Percentiles rank a stretch among this genome's conserved stretches.
These are phyloP conservation scores for Nicotiana otophora DNA, from an alignment of 257 asterid species.

Conservation along the genomic window DNA sequence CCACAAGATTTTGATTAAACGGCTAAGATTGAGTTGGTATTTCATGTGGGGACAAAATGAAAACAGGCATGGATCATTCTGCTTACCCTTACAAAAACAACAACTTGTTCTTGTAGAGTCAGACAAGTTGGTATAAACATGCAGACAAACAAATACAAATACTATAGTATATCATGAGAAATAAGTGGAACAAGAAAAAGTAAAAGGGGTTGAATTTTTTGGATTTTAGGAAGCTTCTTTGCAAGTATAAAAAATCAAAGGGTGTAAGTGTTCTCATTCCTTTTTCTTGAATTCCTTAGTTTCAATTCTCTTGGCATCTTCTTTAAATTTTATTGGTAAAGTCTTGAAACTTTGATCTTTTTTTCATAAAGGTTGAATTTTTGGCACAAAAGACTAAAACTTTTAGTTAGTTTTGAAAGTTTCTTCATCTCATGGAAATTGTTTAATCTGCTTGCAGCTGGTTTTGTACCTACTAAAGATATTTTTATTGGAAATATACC, in stretches of 20 bases:
- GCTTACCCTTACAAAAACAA: background rate
- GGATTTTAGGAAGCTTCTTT: slow-evolving; percentile 21
- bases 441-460: slow-evolving; percentile 20
- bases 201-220: slow-evolving; percentile 1
- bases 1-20: background rate
- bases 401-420: slow-evolving; percentile 20
- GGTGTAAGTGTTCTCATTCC: slow-evolving; percentile 25
- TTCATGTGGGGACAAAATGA: background rate
- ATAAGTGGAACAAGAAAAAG: background rate
- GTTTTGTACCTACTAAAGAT: slow-evolving; percentile 40
- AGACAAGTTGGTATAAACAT: slow-evolving; percentile 11
- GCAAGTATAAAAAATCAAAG: background rate
- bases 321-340: background rate
- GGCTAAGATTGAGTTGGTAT: background rate
- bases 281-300: slow-evolving; percentile 21
- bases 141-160: background rate
- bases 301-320: slow-evolving; percentile 11
- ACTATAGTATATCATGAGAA: background rate
- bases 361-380: slow-evolving; percentile 14
- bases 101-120: slow-evolving; percentile 7
- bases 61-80: background rate
- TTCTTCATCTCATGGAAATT: background rate
- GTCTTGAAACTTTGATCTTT: slow-evolving; percentile 27
- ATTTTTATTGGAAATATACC: slow-evolving; percentile 18
- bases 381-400: slow-evolving; percentile 11